Percentiles rank a stretch among this genome's conserved stretches.
These are phyloP conservation scores for Cetradonia linearis DNA, from an alignment of 495 filamentous ascomycete genomes.

Conservation along the genomic window DNA sequence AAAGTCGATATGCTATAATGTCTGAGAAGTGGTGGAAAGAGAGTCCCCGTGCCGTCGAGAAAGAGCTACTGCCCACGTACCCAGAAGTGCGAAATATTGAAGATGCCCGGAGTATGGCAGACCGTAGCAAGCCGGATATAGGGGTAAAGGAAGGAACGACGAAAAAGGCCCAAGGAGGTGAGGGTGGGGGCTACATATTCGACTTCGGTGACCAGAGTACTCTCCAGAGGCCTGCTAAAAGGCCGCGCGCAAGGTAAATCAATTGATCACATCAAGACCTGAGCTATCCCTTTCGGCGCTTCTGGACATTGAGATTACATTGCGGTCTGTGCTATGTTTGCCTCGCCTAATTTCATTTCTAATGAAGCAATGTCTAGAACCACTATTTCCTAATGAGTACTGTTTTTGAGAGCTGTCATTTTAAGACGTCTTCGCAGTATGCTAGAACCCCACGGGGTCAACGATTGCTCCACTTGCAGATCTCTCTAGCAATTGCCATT, in stretches of 20 bases:
- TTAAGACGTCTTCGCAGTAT: too few relatives aligned
- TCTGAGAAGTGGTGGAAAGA: constrained; percentile 32
- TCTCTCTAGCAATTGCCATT: neutral
- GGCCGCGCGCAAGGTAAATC: constrained; percentile 17
- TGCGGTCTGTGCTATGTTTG: too few relatives aligned
- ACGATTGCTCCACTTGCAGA: too few relatives aligned
- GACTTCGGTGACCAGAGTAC: constrained; percentile 31
- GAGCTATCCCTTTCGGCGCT: too few relatives aligned
- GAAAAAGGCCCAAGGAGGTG: constrained; percentile 13
- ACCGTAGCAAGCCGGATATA: constrained; percentile 20
- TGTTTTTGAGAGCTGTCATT: too few relatives aligned
- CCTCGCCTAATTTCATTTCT: too few relatives aligned
- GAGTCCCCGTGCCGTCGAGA: constrained; percentile 31
- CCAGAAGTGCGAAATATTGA: constrained; percentile 35
- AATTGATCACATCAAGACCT: neutral
- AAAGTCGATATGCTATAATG: constrained; percentile 17
- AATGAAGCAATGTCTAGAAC: too few relatives aligned
- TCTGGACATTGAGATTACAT: too few relatives aligned
- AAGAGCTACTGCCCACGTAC: constrained; percentile 36
- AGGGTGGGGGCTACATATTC: constrained; percentile 30
- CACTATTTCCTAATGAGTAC: too few relatives aligned
- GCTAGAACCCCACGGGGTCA: too few relatives aligned
- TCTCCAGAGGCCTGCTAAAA: constrained; percentile 23
- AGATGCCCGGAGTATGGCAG: constrained; percentile 8
- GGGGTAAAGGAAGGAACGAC: constrained; percentile 15